Percentiles rank a stretch among this genome's conserved stretches.
phyloP scores from a whole-genome alignment of 1,139 yeast species.

The Debaryomycetaceae sp. region DNA sequence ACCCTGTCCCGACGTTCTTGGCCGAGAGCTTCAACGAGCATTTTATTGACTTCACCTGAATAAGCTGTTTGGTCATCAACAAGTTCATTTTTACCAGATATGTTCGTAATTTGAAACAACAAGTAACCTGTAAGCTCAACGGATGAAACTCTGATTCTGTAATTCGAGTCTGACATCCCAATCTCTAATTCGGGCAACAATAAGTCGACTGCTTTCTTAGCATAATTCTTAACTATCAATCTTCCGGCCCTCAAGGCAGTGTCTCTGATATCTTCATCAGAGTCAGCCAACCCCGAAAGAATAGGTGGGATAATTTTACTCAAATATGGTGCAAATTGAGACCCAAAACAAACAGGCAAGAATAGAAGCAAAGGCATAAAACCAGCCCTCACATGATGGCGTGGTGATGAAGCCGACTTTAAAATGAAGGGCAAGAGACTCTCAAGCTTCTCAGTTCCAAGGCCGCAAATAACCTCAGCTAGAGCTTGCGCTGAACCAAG shows the following conservation, averaged over 20 bases:
- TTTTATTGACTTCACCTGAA: conserved; percentile 60
- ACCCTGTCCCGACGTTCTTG: conserved; percentile 84
- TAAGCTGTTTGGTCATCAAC: conserved; percentile 58
- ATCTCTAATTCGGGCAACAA: conserved; percentile 89
- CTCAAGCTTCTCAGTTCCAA: conserved; percentile 83
- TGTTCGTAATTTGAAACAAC: conserved; percentile 91
- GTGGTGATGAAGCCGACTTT: conserved; percentile 63
- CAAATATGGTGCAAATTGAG: conserved; percentile 87
- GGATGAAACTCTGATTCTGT: conserved; percentile 89
- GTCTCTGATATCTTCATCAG: conserved; percentile 82
- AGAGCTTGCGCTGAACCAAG: conserved; percentile 97
- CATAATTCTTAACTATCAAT: conserved; percentile 85
- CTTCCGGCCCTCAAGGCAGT: conserved; percentile 92
- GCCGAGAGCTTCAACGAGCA: conserved; percentile 78
- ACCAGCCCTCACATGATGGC: conserved; percentile 81
- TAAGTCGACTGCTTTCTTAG: conserved; percentile 88
- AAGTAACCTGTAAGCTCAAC: conserved; percentile 97
- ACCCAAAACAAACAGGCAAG: conserved; percentile 92
- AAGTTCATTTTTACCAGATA: conserved; percentile 65
- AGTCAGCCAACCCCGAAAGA: conserved; percentile 86
- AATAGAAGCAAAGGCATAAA: conserved; percentile 87
- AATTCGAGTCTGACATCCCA: conserved; percentile 79
- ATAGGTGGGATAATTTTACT: conserved; percentile 85
- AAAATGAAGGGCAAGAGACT: conserved; percentile 81
- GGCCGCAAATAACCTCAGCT: conserved; percentile 89